These are phyloP conservation scores for Byssothecium circinans DNA, from an alignment of 2,329 filamentous ascomycete genomes.

Conservation along the genomic window DNA sequence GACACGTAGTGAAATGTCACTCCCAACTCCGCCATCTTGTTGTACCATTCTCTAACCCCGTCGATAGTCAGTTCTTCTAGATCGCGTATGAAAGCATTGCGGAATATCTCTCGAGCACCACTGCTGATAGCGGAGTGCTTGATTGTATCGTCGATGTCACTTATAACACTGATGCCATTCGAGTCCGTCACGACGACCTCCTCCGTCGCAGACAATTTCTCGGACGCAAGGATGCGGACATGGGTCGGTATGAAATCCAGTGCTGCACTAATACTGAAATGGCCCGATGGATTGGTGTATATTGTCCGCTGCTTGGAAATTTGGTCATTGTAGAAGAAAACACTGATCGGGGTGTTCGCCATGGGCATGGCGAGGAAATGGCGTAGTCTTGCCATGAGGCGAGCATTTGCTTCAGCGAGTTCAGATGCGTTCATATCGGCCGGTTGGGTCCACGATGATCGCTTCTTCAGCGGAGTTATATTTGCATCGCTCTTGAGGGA, in stretches of 20 bases:
- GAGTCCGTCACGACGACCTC: conserved; percentile 76
- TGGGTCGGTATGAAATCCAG: conserved; percentile 90
- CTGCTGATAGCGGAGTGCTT: conserved; percentile 89
- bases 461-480: conserved; percentile 49
- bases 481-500: conserved; percentile 30
- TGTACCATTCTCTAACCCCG: conserved; percentile 90
- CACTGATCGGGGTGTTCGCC: conserved; percentile 74
- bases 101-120: conserved; percentile 91
- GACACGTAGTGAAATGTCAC: conserved; percentile 96
- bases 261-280: conserved; percentile 78
- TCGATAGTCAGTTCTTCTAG: conserved; percentile 78
- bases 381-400: conserved; percentile 82
- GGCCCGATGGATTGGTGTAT: conserved; percentile 82
- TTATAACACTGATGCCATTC: conserved; percentile 85
- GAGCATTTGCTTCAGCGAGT: conserved; percentile 75
- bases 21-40: conserved; percentile 71
- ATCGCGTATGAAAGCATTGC: conserved; percentile 91
- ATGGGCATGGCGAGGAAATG: conserved; percentile 89
- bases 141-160: conserved; percentile 96
- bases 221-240: conserved; percentile 82
- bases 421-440: conserved; percentile 74
- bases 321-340: conserved; percentile 91
- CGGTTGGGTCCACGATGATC: conserved; percentile 53
- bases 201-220: conserved; percentile 79
- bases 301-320: conserved; percentile 83